Evolutionary conservation across 129 eudicot species (phyloP), one percentile per base, ranked within the genome.

Genomic region (Rutidosis leptorrhynchoides): DNA sequence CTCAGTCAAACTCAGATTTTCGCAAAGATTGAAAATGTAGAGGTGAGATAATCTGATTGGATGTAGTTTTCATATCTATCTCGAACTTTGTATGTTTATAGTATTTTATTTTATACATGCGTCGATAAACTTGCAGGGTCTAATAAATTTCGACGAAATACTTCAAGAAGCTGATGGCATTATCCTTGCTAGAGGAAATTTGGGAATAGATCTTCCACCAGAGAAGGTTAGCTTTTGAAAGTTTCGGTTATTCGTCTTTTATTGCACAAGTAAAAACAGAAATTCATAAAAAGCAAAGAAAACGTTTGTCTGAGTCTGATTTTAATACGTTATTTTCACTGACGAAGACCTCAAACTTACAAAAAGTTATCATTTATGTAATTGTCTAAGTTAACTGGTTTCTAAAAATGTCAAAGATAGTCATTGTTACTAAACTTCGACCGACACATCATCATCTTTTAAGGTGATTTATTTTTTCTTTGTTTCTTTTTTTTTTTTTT

Each of bases 191-290:
- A 87, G 97, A 68, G 97, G 97, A 25, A 89, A 89, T 71, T 72
- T 89, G 62, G 97, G 97, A 37, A 87, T 89, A 64, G 97, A 89
- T 65, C 97, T 89, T 74, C 97, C 97, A 68, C 95, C 97, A 7
- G 97, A 89, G 82, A 89, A 89, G 95, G 97, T 83, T 28, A 51
- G 65, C 66, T 54, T n/a, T n/a, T 54, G 27, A 46, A 11, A 56
- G 6, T 23, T 62, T 35, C 21, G 52, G 22, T 37, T 58, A 4
- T n/a, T 46, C 45, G 22, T 2, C 23, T 64, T 23, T 15, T 11
- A 6, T 52, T 53, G 6, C n/a, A 4, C 28, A 33, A 32, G 15
- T 21, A 68, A 68, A 67, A 14, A 9, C 5, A 22, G 0, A 17
- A 45, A 11, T 0, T 7, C 15, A 15, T 3, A 23, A 42, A 22